phyloP scores from a whole-genome alignment of 176 grass and related monocot genomes.

The Juncus inflexus region DNA sequence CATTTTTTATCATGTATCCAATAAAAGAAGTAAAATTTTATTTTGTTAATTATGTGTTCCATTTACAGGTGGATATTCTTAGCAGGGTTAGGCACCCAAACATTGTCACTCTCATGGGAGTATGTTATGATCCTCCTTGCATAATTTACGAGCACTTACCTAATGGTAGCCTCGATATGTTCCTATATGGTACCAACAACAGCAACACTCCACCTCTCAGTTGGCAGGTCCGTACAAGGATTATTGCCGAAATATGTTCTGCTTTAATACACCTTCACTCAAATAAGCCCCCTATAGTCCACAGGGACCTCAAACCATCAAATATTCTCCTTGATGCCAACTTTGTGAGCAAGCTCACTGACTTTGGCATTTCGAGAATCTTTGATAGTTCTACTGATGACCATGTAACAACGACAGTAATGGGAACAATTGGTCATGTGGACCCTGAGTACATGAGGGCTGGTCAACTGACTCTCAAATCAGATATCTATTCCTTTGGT shows the following conservation, averaged over 20 bases:
- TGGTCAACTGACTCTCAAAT: constrained; percentile 33
- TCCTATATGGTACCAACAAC: constrained; percentile 35
- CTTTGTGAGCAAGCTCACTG: constrained; percentile 45
- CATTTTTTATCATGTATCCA: too few relatives aligned
- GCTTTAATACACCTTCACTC: constrained; percentile 60
- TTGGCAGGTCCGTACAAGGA: constrained; percentile 34
- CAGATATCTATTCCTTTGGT: constrained; percentile 84
- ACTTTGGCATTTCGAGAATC: constrained; percentile 56
- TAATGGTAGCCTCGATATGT: constrained; percentile 58
- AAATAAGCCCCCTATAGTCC: constrained; percentile 52
- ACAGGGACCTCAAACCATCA: constrained; percentile 79
- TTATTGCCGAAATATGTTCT: constrained; percentile 35
- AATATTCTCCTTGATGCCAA: constrained; percentile 68
- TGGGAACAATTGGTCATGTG: constrained; percentile 71
- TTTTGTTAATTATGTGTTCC: not conserved
- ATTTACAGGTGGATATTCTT: constrained; percentile 52
- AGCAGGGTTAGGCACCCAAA: constrained; percentile 60
- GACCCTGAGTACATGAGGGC: constrained; percentile 54
- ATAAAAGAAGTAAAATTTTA: too few relatives aligned
- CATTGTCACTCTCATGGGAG: constrained; percentile 58
- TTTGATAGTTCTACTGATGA: constrained; percentile 34
- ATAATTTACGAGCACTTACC: constrained; percentile 58
- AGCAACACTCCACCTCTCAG: not conserved
- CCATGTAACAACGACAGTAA: constrained; percentile 58
- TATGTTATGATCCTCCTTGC: constrained; percentile 47